Evolutionary conservation across 2,329 filamentous ascomycete genomes (phyloP), one percentile per base, ranked within the genome.

Genomic region (Aspergillus glaucus): DNA sequence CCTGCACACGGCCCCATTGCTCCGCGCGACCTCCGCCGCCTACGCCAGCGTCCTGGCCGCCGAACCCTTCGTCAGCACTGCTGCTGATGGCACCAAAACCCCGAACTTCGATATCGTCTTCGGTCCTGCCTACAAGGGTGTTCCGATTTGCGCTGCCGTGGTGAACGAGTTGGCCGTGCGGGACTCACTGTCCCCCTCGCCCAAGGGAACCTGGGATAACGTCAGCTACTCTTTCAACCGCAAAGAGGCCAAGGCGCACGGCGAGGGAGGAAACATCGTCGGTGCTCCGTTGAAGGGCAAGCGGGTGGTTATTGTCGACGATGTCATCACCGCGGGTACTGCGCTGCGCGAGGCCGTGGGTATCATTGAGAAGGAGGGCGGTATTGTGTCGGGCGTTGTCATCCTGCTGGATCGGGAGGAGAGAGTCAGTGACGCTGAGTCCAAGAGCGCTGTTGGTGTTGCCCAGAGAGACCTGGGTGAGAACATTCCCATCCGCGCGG

Each of bases 191-290:
- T 51, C 55, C 6, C 53, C 62, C 6, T 52, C 55, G 4, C 53
- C 62, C 8, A 74, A 80, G 15, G 70, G 74, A 45, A 80, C 77
- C 53, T 93, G 86, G 70, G 81, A 81, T 48, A 72, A 78, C 40
- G 77, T 87, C 49, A 88, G 85, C 63, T 97, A 95, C 74, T 85
- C 84, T 30, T 97, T 95, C 74, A 94, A 97, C 73, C 83, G 93
- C 63, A 97, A 97, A 74, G 93, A 97, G 74, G 87, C 85, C 62
- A 97, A 97, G 77, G 87, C 89, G 63, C 92, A 97, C 68, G 92
- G 93, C 41, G 93, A 98, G 72, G 92, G 92, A 30, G 92, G 93
- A 41, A 87, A 82, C 66, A 95, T 97, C 62, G 91, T 97, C 12
- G 93, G 93, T 9, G 87, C 89, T 26, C 79, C 85, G 6, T 75